Percentiles rank a stretch among this genome's conserved stretches.
phyloP scores from a whole-genome alignment of 31 red algal genomes.

The Odonthalia washingtoniensis region DNA sequence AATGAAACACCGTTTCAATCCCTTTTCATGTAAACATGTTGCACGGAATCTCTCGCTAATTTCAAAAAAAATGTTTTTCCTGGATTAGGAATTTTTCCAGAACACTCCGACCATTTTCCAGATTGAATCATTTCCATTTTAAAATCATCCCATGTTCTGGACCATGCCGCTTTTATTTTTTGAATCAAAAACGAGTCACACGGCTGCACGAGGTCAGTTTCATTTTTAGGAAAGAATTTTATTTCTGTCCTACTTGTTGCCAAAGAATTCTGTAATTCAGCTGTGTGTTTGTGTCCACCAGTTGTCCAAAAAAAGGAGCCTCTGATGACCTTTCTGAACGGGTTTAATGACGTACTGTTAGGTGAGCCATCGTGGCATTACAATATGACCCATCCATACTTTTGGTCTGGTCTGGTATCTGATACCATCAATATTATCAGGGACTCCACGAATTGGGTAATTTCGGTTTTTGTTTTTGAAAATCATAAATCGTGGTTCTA shows the following conservation, averaged over 20 bases:
- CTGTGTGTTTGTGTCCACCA: too few species aligned
- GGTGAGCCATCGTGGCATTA: too few species aligned
- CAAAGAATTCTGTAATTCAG: neutral
- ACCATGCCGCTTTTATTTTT: neutral
- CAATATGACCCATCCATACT: too few species aligned
- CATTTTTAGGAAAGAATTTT: neutral
- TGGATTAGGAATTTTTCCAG: neutral
- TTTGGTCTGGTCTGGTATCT: too few species aligned
- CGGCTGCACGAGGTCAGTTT: neutral
- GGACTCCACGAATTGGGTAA: too few species aligned
- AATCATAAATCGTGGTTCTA: too few species aligned
- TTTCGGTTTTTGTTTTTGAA: too few species aligned
- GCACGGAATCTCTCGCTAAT: neutral
- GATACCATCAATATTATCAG: too few species aligned
- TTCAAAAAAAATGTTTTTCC: conserved; percentile 26
- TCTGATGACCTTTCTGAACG: too few species aligned
- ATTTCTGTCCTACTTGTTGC: neutral
- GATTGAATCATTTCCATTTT: neutral
- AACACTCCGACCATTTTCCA: neutral
- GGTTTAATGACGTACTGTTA: too few species aligned
- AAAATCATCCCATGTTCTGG: neutral
- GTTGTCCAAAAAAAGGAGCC: too few species aligned
- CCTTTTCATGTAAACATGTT: neutral
- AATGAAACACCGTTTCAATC: conserved; percentile 35
- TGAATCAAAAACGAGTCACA: neutral